Conservation (phyloP, 768 basidiomycete genomes). For the Cyclocybe cylindracea region DNA sequence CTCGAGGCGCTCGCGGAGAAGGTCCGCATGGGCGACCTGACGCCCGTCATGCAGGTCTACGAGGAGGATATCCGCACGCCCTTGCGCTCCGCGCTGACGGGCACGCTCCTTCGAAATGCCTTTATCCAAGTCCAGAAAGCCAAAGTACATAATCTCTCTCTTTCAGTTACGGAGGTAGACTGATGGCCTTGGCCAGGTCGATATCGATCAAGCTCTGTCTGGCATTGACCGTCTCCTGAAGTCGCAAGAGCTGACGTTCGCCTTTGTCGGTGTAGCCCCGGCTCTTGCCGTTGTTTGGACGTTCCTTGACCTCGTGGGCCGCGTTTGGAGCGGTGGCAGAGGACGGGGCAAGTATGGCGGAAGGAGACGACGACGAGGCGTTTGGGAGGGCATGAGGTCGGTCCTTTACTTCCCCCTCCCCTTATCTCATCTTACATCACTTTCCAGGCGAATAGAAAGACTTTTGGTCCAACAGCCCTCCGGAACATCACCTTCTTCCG, state of each 20-base stretch:
- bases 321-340: constrained; percentile 50
- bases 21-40: constrained; percentile 81
- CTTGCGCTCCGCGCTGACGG: constrained; percentile 74
- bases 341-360: constrained; percentile 62
- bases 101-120: constrained; percentile 79
- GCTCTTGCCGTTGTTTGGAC: constrained; percentile 71
- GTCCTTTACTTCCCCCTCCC: constrained; percentile 2
- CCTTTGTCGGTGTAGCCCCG: constrained; percentile 95
- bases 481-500: constrained; percentile 17
- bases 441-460: constrained; percentile 62
- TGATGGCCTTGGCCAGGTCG: constrained; percentile 56
- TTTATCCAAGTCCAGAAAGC: constrained; percentile 96
- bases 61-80: constrained; percentile 93
- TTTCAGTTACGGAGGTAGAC: not conserved
- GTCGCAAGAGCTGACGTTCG: constrained; percentile 94
- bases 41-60: constrained; percentile 82
- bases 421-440: not conserved
- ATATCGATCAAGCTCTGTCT: constrained; percentile 84
- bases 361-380: constrained; percentile 46
- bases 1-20: constrained; percentile 65
- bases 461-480: constrained; percentile 44
- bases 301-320: constrained; percentile 50
- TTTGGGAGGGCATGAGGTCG: constrained; percentile 74
- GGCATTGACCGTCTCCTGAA: constrained; percentile 94
- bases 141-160: constrained; percentile 53